Evolutionary conservation across 2,329 filamentous ascomycete genomes (phyloP).

Genomic region (Pseudogymnoascus sp.): DNA sequence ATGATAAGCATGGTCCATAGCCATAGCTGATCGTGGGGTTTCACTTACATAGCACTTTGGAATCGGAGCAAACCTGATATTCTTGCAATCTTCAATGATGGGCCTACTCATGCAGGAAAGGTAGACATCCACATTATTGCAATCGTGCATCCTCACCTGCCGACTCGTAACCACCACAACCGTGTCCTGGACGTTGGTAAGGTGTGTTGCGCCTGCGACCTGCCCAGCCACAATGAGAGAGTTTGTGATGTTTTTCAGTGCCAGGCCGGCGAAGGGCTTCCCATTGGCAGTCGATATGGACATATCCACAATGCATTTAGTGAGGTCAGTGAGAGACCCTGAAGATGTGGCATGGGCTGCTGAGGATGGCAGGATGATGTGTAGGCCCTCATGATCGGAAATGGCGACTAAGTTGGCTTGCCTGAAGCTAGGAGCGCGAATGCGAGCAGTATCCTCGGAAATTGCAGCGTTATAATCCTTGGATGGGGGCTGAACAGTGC

Average conservation of each 20-base stretch:
- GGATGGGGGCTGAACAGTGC: slow-evolving; percentile 20
- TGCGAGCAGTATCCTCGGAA: slow-evolving; percentile 28
- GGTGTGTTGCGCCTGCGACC: slow-evolving; percentile 71
- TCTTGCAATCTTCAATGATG: slow-evolving; percentile 83
- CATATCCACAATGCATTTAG: slow-evolving; percentile 71
- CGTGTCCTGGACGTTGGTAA: slow-evolving; percentile 65
- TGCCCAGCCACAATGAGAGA: slow-evolving; percentile 71
- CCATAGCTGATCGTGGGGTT: neutral
- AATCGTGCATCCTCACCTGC: slow-evolving; percentile 93
- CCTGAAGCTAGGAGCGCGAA: slow-evolving; percentile 57
- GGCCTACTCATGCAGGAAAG: slow-evolving; percentile 73
- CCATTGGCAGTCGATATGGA: slow-evolving; percentile 53
- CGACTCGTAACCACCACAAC: slow-evolving; percentile 70
- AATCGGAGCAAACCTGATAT: slow-evolving; percentile 70
- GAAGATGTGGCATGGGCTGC: slow-evolving; percentile 64
- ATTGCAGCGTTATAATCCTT: slow-evolving; percentile 54
- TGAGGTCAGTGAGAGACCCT: slow-evolving; percentile 62
- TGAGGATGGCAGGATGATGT: slow-evolving; percentile 68
- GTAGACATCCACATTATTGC: slow-evolving; percentile 72
- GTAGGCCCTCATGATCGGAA: slow-evolving; percentile 55
- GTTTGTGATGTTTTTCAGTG: slow-evolving; percentile 58
- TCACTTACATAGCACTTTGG: slow-evolving; percentile 60
- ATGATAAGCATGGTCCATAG: neutral
- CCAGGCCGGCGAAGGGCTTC: slow-evolving; percentile 60
- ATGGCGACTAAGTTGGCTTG: slow-evolving; percentile 54